phyloP scores from a whole-genome alignment of 345 rosid genomes.

The Abelmoschus esculentus region DNA sequence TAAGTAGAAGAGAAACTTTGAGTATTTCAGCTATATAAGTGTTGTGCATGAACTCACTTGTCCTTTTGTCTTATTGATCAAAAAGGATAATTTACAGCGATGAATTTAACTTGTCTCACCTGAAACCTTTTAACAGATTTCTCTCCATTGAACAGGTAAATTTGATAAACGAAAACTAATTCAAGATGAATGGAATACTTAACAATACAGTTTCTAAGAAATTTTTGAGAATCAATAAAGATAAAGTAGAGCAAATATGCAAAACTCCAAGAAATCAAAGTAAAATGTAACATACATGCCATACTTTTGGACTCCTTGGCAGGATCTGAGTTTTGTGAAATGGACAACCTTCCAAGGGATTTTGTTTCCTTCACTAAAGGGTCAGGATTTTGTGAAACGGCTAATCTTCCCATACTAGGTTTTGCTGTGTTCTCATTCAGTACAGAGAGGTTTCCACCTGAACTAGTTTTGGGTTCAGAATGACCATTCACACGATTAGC shows the following conservation, averaged over 20 bases:
- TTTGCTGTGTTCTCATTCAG: conserved; percentile 55
- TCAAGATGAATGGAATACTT: background rate
- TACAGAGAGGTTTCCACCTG: conserved; percentile 46
- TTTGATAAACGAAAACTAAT: conserved; percentile 3
- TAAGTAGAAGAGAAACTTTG: background rate
- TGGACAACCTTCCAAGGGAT: conserved; percentile 73
- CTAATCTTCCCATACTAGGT: conserved; percentile 41
- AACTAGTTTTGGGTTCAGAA: conserved; percentile 49
- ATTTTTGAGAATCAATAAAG: background rate
- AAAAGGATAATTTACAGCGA: background rate
- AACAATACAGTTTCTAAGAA: background rate
- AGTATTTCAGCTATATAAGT: background rate
- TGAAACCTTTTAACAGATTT: background rate
- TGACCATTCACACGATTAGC: conserved; percentile 41
- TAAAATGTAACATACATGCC: conserved; percentile 41
- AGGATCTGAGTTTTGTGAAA: conserved; percentile 77
- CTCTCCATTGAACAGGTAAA: background rate
- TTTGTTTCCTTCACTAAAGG: conserved; percentile 59
- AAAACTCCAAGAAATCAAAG: conserved; percentile 1
- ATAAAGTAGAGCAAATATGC: background rate
- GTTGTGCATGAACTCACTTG: background rate
- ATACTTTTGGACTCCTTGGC: conserved; percentile 52
- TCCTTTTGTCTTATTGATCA: background rate
- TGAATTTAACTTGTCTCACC: background rate
- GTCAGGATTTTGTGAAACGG: conserved; percentile 52